These are phyloP conservation scores for Psidium friedrichsthalianum DNA, from an alignment of 345 rosid species.

Conservation along the genomic window DNA sequence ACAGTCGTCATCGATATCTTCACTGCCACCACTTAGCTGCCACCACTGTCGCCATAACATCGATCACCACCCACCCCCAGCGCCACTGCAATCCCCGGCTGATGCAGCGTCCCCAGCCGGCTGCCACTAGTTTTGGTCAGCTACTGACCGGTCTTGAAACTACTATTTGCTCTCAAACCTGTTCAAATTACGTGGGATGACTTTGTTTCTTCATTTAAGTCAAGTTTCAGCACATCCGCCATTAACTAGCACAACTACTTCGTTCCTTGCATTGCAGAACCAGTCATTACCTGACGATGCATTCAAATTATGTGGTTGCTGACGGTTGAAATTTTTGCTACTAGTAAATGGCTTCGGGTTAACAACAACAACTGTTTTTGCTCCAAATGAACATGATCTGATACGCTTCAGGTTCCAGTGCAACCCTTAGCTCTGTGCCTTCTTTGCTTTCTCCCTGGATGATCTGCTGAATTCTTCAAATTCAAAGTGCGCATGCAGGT, in stretches of 20 bases:
- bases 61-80: neutral
- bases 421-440: neutral
- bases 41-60: neutral
- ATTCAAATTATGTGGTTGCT: neutral
- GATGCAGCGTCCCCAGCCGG: neutral
- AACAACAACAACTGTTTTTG: neutral
- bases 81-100: neutral
- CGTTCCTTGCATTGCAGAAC: neutral
- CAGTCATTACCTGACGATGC: neutral
- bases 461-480: neutral
- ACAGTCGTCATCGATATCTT: neutral
- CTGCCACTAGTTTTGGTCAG: neutral
- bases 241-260: neutral
- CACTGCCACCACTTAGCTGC: neutral
- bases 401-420: neutral
- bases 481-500: neutral
- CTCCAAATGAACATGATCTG: neutral
- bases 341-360: neutral
- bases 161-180: neutral
- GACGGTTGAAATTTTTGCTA: neutral
- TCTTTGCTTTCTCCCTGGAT: neutral
- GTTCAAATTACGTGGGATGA: neutral
- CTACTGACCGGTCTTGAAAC: neutral
- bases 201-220: neutral
- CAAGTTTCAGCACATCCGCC: neutral